A percentile compares a stretch with the other conserved stretches of the same genome.
Conservation (phyloP, 768 basidiomycete species). For the Termitomyces heimii region DNA sequence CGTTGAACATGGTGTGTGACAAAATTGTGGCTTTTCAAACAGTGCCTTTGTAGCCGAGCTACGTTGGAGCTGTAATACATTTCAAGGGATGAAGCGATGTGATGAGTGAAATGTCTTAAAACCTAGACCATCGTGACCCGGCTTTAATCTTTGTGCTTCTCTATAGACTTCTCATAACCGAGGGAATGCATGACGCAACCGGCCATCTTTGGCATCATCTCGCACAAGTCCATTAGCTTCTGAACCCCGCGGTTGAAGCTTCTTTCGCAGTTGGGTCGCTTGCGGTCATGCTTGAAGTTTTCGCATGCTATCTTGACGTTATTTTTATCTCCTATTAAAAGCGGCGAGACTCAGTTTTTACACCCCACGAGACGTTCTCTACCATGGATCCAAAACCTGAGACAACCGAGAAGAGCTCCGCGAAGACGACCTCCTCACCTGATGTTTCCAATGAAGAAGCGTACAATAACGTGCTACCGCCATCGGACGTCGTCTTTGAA, state of each 20-base stretch:
- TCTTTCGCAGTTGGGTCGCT: neutral
- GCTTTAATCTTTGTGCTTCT: neutral
- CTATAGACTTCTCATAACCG: neutral
- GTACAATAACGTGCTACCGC: neutral
- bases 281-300: neutral
- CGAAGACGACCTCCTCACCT: neutral
- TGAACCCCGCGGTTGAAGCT: neutral
- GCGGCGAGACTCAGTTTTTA: neutral
- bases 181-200: neutral
- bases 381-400: neutral
- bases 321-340: neutral
- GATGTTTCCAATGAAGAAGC: neutral
- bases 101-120: neutral
- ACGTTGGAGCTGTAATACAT: neutral
- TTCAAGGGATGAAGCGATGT: neutral
- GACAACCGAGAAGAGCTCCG: neutral
- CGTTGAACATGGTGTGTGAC: neutral
- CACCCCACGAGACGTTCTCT: neutral
- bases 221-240: neutral
- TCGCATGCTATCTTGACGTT: neutral
- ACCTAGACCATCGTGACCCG: neutral
- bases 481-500: conserved; percentile 21
- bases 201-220: neutral
- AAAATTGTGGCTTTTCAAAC: neutral
- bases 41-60: too few species aligned